Evolutionary conservation across 2,329 filamentous ascomycete genomes (phyloP), one percentile per base, ranked within the genome.

Genomic region (Verticillium tricorpus): DNA sequence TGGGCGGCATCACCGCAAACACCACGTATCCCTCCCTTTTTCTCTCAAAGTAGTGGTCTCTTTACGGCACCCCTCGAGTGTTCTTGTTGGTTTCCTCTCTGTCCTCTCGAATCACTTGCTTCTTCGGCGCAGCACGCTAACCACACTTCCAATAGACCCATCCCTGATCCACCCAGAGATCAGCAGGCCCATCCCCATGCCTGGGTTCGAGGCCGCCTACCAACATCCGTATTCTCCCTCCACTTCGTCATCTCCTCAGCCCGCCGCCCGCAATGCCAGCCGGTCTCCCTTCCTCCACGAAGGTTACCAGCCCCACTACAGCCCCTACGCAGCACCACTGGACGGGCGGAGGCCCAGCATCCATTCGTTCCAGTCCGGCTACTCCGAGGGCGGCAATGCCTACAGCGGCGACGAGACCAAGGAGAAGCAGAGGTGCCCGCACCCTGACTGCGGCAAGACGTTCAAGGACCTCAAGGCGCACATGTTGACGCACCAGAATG

Each of bases 381-480:
- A 81, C 58, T 80, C 87, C 28, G 67, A 67, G 1, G 82, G 82
- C 68, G 84, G 66, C 75, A 88, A 85, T 74, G 83, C 72, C 78
- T 82, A 83, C 67, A 89, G 85, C 71, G 84, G 82, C 62, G 80
- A 86, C 61, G 87, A 90, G 70, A 75, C 80, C 63, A 88, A 90
- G 70, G 89, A 91, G 72, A 86, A 85, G 77, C 83, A 85, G 68
- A 83, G 90, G 64, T 96, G 92, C 80, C 90, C 91, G 1, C 88
- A 93, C 71, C 87, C 90, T 7, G 92, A 94, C 62, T 97, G 93
- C 70, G 92, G 92, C 66, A 88, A 90, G 70, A 83, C 89, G 62
- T 96, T 96, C 84, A 96, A 96, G 78, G 93, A 97, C 71, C 80
- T 96, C 66, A 94, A 94, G 77, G 93, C 93, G 9, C 93, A 97